These are phyloP conservation scores for Trichoderma gamsii DNA, from an alignment of 495 filamentous ascomycete species.

Conservation along the genomic window DNA sequence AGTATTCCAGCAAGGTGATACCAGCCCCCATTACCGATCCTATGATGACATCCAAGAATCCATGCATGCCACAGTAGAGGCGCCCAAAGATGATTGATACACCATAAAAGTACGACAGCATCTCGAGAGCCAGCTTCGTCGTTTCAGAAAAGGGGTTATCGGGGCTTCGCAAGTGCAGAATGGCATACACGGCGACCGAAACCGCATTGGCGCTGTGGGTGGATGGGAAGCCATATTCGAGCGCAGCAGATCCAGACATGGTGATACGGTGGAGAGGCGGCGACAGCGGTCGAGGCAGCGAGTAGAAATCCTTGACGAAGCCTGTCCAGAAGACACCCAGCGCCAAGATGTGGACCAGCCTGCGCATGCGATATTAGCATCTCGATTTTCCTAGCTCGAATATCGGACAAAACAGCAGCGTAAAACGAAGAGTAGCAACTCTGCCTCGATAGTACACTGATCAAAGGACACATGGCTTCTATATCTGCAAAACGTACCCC, in stretches of 20 bases:
- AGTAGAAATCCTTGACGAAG: constrained; percentile 88
- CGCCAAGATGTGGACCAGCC: constrained; percentile 82
- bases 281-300: constrained; percentile 88
- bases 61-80: constrained; percentile 97
- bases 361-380: constrained; percentile 27
- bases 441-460: background rate
- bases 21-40: constrained; percentile 67
- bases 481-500: constrained; percentile 51
- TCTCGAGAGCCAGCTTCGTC: constrained; percentile 55
- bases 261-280: constrained; percentile 91
- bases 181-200: constrained; percentile 80
- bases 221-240: constrained; percentile 96
- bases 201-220: constrained; percentile 96
- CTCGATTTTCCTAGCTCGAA: background rate
- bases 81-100: constrained; percentile 85
- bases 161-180: constrained; percentile 57
- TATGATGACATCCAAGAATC: constrained; percentile 81
- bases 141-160: constrained; percentile 45
- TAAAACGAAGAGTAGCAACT: background rate
- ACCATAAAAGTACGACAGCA: constrained; percentile 71
- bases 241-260: constrained; percentile 88
- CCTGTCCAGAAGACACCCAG: constrained; percentile 88
- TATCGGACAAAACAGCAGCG: background rate
- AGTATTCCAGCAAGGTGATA: constrained; percentile 62
- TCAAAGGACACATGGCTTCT: background rate